Conservation (phyloP, 225 moss, liverwort and hornwort genomes). For the Pleurozium schreberi region DNA sequence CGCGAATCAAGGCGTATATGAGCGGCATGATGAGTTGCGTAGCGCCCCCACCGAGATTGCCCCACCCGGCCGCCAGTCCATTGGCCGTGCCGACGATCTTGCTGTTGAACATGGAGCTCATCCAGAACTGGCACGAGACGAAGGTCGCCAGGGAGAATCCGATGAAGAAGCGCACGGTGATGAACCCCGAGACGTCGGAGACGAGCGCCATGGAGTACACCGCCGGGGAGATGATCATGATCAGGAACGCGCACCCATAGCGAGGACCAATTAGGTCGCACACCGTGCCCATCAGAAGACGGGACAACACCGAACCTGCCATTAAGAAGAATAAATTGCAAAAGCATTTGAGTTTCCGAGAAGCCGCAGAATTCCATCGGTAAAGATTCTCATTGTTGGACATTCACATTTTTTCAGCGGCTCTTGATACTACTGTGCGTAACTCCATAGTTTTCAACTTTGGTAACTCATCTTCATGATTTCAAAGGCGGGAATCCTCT, state of each 20-base stretch:
- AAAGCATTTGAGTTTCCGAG: neutral
- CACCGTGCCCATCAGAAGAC: constrained; percentile 69
- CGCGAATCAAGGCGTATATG: constrained; percentile 45
- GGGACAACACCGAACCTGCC: constrained; percentile 61
- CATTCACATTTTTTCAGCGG: neutral
- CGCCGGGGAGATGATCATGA: constrained; percentile 52
- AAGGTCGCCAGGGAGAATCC: constrained; percentile 78
- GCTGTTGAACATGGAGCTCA: constrained; percentile 89
- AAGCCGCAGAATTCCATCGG: neutral
- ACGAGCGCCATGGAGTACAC: constrained; percentile 71
- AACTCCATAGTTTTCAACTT: neutral
- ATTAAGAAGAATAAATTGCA: neutral
- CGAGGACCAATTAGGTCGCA: constrained; percentile 82
- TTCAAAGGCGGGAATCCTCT: neutral
- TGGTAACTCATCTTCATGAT: neutral
- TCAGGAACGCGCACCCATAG: constrained; percentile 61
- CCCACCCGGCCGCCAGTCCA: constrained; percentile 79
- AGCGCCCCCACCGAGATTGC: constrained; percentile 76
- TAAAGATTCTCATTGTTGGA: neutral
- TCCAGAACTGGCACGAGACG: constrained; percentile 91
- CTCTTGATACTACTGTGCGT: neutral
- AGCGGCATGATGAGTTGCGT: constrained; percentile 86
- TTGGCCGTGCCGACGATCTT: constrained; percentile 74
- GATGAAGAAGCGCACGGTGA: constrained; percentile 70
- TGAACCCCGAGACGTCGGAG: constrained; percentile 29